These are phyloP conservation scores for Macrophomina tecta DNA, from an alignment of 2,329 filamentous ascomycete genomes.

Conservation along the genomic window DNA sequence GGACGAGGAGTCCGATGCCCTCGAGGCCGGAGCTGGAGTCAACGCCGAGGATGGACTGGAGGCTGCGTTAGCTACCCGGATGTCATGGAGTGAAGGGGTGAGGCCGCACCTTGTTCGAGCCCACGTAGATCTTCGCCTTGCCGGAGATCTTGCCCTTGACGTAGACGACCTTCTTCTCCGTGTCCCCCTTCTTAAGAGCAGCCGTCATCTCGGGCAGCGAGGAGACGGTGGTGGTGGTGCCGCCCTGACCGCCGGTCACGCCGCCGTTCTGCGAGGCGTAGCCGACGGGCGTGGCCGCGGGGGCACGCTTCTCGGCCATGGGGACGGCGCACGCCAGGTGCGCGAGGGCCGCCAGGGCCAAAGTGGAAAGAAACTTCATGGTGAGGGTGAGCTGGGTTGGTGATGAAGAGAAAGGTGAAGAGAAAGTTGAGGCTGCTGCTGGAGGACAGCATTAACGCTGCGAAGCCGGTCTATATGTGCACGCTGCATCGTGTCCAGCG, in stretches of 20 bases:
- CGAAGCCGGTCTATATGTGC: slow-evolving; percentile 12
- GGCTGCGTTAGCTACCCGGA: neutral
- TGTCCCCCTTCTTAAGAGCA: slow-evolving; percentile 46
- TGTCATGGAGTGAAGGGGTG: neutral
- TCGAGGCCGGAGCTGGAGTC: slow-evolving; percentile 46
- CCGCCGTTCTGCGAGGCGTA: slow-evolving; percentile 58
- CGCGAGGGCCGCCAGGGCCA: slow-evolving; percentile 19
- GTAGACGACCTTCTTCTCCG: slow-evolving; percentile 11
- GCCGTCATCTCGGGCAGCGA: slow-evolving; percentile 57
- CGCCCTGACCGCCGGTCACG: slow-evolving; percentile 63
- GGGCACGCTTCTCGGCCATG: slow-evolving; percentile 20
- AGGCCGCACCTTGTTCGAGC: slow-evolving; percentile 22
- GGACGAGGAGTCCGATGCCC: slow-evolving; percentile 61
- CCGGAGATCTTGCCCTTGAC: slow-evolving; percentile 22
- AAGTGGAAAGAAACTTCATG: slow-evolving; percentile 23
- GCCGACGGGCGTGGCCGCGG: slow-evolving; percentile 45
- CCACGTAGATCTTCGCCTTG: slow-evolving; percentile 21
- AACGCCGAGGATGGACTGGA: slow-evolving; percentile 43
- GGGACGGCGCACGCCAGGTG: slow-evolving; percentile 24
- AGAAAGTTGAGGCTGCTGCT: slow-evolving; percentile 23
- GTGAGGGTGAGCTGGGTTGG: neutral
- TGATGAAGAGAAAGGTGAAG: slow-evolving; percentile 17
- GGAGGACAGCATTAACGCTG: slow-evolving; percentile 1
- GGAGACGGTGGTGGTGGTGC: slow-evolving; percentile 61
- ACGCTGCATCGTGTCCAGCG: neutral